These are phyloP conservation scores for Hypoxylon sp. DNA, from an alignment of 2,329 filamentous ascomycete genomes.

Conservation along the genomic window DNA sequence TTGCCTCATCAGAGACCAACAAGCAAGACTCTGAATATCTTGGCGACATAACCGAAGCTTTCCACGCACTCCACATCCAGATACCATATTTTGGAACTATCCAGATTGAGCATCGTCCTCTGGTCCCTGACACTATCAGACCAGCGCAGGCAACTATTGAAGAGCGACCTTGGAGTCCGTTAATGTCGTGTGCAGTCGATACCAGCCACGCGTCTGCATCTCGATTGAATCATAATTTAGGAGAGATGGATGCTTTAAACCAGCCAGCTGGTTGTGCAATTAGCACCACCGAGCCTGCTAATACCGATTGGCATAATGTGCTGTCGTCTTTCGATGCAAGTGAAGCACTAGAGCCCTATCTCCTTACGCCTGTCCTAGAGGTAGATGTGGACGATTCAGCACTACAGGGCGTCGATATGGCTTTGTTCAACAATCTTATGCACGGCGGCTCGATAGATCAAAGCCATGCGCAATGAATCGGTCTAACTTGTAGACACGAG, in stretches of 20 bases:
- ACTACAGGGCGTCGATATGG: slow-evolving; percentile 48
- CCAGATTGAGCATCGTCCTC: slow-evolving; percentile 47
- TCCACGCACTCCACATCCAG: slow-evolving; percentile 50
- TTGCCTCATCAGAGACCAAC: slow-evolving; percentile 27
- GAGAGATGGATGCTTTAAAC: background rate
- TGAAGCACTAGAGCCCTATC: slow-evolving; percentile 7
- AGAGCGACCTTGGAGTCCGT: background rate
- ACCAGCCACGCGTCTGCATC: too few relatives aligned
- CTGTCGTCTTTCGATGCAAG: slow-evolving; percentile 13
- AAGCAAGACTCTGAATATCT: slow-evolving; percentile 42
- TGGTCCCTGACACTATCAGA: slow-evolving; percentile 7
- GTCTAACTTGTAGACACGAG: background rate
- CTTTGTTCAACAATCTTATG: slow-evolving; percentile 47
- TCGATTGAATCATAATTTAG: too few relatives aligned
- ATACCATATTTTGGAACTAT: slow-evolving; percentile 59
- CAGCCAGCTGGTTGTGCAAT: slow-evolving; percentile 25
- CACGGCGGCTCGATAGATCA: slow-evolving; percentile 9
- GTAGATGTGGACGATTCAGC: slow-evolving; percentile 42
- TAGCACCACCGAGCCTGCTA: slow-evolving; percentile 23
- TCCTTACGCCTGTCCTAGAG: slow-evolving; percentile 25
- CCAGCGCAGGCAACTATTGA: background rate
- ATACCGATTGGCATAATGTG: slow-evolving; percentile 34
- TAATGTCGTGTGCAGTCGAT: background rate
- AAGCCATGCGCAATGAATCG: slow-evolving; percentile 1
- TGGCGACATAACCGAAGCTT: slow-evolving; percentile 38